Percentiles rank a stretch among this genome's conserved stretches.
Evolutionary conservation across 345 rosid species (phyloP).

Genomic region (Eucalyptus pumila): DNA sequence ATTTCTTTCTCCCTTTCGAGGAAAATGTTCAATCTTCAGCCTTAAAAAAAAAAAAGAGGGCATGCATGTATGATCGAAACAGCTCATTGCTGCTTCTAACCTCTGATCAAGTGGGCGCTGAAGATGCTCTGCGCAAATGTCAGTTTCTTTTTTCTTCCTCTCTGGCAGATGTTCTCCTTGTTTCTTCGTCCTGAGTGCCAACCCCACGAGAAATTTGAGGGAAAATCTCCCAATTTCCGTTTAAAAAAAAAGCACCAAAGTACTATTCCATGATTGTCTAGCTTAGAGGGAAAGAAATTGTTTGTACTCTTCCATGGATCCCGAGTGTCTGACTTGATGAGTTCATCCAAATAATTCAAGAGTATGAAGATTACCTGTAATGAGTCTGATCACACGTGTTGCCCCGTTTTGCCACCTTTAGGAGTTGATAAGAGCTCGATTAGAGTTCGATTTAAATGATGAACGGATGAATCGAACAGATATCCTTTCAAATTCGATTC

Average conservation of each 20-base stretch:
- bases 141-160: background rate
- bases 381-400: background rate
- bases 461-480: rapidly evolving
- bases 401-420: background rate
- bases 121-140: background rate
- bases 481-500: background rate
- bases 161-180: background rate
- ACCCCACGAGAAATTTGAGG: background rate
- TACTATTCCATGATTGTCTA: background rate
- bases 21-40: background rate
- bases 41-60: background rate
- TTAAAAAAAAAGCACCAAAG: background rate
- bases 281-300: background rate
- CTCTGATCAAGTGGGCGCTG: background rate
- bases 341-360: background rate
- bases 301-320: background rate
- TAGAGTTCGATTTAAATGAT: background rate
- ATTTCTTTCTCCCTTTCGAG: background rate
- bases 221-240: background rate
- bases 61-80: background rate
- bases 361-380: background rate
- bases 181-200: background rate
- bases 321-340: background rate
- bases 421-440: background rate
- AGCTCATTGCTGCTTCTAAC: background rate